These are phyloP conservation scores for Cinnamomum micranthum DNA, from an alignment of 164 flowering plant species.

Conservation along the genomic window DNA sequence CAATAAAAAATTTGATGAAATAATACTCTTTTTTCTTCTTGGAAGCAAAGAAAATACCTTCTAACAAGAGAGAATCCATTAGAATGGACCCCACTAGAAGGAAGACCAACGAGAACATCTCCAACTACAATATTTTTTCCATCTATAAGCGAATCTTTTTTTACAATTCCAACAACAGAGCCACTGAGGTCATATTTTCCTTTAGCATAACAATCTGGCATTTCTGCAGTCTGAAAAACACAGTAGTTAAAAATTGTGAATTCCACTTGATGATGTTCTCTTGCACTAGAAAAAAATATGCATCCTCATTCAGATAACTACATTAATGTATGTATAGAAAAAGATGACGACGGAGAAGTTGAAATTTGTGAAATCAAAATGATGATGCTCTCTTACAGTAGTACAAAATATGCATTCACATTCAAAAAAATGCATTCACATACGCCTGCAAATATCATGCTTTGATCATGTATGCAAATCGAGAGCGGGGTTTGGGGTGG, in stretches of 20 bases:
- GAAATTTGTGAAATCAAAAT: too few species aligned
- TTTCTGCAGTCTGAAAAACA: slow-evolving; percentile 83
- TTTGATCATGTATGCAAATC: too few species aligned
- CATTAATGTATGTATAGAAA: neutral
- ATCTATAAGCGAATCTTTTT: slow-evolving; percentile 78
- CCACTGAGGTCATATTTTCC: slow-evolving; percentile 96
- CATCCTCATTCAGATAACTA: too few species aligned
- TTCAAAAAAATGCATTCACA: neutral
- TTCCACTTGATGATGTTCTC: neutral
- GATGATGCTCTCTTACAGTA: too few species aligned
- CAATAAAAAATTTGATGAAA: too few species aligned
- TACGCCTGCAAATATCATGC: neutral
- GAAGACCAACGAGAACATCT: slow-evolving; percentile 87
- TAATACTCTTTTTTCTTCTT: too few species aligned
- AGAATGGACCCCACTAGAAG: slow-evolving; percentile 97
- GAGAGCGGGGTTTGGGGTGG: too few species aligned
- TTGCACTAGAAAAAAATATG: neutral
- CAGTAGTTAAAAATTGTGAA: neutral
- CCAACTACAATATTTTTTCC: slow-evolving; percentile 79
- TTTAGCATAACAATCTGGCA: slow-evolving; percentile 87
- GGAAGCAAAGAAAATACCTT: slow-evolving; percentile 42
- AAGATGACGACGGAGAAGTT: too few species aligned
- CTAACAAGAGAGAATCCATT: slow-evolving; percentile 98
- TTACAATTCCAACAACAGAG: slow-evolving; percentile 84
- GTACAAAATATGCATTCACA: too few species aligned